Evolutionary conservation across 208 protist species (phyloP), one percentile per base, ranked within the genome.

Genomic region (Leishmania amazonensis): DNA sequence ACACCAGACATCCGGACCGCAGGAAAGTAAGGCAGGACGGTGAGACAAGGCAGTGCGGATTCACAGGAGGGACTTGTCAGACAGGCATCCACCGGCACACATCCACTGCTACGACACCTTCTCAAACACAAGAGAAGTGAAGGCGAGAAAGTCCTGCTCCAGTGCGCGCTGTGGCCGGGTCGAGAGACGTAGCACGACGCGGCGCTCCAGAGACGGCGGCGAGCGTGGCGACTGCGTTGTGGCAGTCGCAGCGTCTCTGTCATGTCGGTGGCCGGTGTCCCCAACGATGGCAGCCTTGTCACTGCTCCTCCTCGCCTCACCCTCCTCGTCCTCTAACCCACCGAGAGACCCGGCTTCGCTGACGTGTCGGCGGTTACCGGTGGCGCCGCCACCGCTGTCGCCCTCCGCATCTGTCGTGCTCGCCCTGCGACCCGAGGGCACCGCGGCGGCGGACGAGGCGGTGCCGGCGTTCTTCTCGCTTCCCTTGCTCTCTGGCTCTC

Each of bases 131-230:
- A 85, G 82, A 6, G 78, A 85, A 1, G 82, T 85, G 45, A 82
- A 85, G 57, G 82, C 82, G 62, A 85, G 60, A 28, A 85, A 85
- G 54, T 82, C 62, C 73, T 82, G 72, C 24, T 85, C 82, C 57
- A 76, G 62, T 8, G 74, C 82, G 11, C 78, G 76, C 73, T 85
- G 82, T 35, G 82, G 82, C 1, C 82, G 78, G 24, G 82, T 85
- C 3, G 82, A 85, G 64, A 85, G 58, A 0, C 78, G 82, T 3
- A 85, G 78, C 57, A 85, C 11, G 65, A 76, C 62, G 45, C 82
- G 82, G 19, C 77, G 77, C 53, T 80, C 64, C 17, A 24, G 51
- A 24, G 19, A 17, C 19, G 47, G n/a, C 49, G 31, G 72, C 42
- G 31, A 42, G 21, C 3, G 47, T 53, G n/a, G 72, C 28, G 31